These are phyloP conservation scores for Ceratobasidium sp. DNA, from an alignment of 1,284 basidiomycete species.

Conservation along the genomic window DNA sequence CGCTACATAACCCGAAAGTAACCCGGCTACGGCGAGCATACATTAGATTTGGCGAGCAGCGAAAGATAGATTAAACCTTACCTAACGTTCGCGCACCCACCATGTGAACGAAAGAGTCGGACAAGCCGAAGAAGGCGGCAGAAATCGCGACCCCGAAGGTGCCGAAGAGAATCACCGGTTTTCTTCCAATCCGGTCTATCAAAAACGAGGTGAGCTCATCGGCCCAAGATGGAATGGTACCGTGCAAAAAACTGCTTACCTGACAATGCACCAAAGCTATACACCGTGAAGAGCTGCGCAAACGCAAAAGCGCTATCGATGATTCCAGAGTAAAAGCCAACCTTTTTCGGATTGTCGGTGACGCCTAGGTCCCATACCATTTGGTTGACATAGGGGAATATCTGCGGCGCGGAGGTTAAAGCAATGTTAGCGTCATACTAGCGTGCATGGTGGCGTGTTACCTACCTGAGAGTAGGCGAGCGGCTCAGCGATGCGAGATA, in stretches of 20 bases:
- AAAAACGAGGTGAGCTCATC: background rate
- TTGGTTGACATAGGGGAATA: constrained; percentile 43
- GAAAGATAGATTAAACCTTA: background rate
- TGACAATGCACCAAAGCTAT: constrained; percentile 25
- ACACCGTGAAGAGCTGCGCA: constrained; percentile 36
- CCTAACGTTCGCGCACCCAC: constrained; percentile 50
- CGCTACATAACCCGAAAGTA: constrained; percentile 41
- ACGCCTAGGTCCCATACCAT: constrained; percentile 40
- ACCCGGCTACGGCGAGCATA: background rate
- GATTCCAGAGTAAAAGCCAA: constrained; percentile 36
- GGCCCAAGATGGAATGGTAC: background rate
- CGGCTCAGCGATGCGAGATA: constrained; percentile 29
- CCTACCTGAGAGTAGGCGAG: constrained; percentile 33
- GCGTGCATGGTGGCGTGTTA: background rate
- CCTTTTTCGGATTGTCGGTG: constrained; percentile 35
- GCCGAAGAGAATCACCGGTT: constrained; percentile 52
- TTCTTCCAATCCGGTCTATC: constrained; percentile 52
- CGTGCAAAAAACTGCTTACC: background rate
- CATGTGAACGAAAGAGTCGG: constrained; percentile 49
- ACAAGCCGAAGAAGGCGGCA: constrained; percentile 50
- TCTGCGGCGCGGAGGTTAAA: background rate
- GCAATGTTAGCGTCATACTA: background rate
- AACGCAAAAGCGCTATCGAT: constrained; percentile 38
- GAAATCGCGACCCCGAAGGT: constrained; percentile 50
- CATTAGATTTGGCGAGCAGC: background rate